Base-by-base conservation (phyloP, 176 grass and related monocot species). In the Dactylis glomerata region DNA sequence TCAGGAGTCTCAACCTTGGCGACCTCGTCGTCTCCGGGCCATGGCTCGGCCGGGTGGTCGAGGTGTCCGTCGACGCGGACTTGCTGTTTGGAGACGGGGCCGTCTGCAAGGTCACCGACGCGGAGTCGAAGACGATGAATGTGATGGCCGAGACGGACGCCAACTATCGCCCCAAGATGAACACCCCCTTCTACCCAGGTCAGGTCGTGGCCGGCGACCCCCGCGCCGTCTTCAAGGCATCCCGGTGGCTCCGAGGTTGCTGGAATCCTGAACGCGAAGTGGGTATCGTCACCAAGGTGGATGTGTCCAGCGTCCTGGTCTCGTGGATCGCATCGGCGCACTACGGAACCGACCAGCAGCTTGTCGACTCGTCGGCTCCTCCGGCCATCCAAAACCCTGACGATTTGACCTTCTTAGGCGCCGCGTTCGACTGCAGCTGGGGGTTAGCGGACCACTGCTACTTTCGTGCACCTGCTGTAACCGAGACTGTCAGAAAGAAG, bases 21-120 rank as follows among this genome's bases (percentile, higher is more conserved):
- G 80, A 82, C 65, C 71, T 56, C 15, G 65, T 56, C 15, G 20
- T 32, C 17, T 10, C 20, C n/a, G 37, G 33, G 37, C 13, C 23
- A 9, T 64, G 47, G 66, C 66, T 82, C 16, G 80, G 80, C 50
- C 80, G 50, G 16, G 67, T 58, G 33, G 36, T 82, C 5, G 80
- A 71, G 66, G 32, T 82, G n/a, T 20, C 9, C n/a, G 5, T 42
- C 23, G 34, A 55, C 33, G 34, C n/a, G 34, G 34, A 82, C 49
- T 49, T 82, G 80, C 15, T 20, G 31, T 82, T 82, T 36, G 65
- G 42, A 50, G 49, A 82, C 32, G 80, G 80, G 23, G 80, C 80
- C 23, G 49, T 36, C 22, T 80, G 59, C 61, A n/a, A 42, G 58
- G 5, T 80, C 42, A 12, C 10, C 2, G 30, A 22, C 1, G 73